A percentile compares a stretch with the other conserved stretches of the same genome.
Conservation (phyloP, 345 rosid species). For the Acer saccharum region DNA sequence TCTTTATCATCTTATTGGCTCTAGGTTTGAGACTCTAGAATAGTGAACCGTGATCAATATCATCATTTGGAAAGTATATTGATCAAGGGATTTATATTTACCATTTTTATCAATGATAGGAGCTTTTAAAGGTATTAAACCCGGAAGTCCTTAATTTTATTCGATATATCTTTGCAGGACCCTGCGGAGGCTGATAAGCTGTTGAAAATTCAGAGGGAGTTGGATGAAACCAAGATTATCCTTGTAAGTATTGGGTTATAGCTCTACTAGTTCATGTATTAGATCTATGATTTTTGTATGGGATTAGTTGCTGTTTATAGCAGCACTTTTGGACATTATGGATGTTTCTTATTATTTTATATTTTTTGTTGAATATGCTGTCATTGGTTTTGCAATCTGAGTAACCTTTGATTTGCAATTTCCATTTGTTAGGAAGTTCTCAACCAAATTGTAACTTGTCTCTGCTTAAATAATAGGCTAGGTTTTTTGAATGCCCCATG, state of each 20-base stretch:
- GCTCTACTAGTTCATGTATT: not conserved
- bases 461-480: not conserved
- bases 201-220: conserved; percentile 94
- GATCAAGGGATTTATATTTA: not conserved
- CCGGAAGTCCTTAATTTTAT: not conserved
- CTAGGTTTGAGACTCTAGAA: not conserved
- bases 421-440: not conserved
- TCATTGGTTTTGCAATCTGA: not conserved
- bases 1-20: conserved; percentile 12
- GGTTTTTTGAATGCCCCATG: not conserved
- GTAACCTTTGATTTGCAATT: not conserved
- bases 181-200: conserved; percentile 98
- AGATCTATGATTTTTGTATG: not conserved
- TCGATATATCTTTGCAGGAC: conserved; percentile 56
- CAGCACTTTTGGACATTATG: not conserved
- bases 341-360: not conserved
- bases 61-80: not conserved
- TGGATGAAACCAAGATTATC: conserved; percentile 98
- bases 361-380: not conserved
- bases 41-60: not conserved
- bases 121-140: not conserved
- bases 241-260: conserved; percentile 58
- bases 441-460: not conserved
- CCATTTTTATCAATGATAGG: not conserved
- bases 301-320: not conserved